Evolutionary conservation across 257 asterid species (phyloP).

Genomic region (Sherardia arvensis): DNA sequence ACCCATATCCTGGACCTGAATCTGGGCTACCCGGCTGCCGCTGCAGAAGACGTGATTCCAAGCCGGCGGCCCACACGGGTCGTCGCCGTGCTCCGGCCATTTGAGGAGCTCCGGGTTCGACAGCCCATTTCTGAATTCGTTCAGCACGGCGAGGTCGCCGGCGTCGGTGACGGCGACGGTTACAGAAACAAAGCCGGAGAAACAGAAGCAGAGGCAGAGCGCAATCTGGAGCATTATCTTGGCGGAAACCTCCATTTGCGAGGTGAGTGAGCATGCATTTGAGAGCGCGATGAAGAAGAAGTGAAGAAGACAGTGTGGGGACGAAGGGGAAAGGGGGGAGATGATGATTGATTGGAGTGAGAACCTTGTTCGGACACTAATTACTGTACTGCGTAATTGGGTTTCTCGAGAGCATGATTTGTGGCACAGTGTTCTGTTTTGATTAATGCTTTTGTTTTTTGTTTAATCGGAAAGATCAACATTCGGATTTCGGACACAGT

Average conservation of each 20-base stretch:
- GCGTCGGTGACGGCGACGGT: conserved; percentile 43
- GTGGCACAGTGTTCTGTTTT: background rate
- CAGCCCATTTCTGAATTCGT: conserved; percentile 48
- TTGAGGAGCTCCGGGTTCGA: conserved; percentile 60
- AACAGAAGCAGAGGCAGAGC: conserved; percentile 27
- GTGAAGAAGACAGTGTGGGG: conserved; percentile 7
- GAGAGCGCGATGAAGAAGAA: conserved; percentile 15
- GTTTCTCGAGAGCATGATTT: background rate
- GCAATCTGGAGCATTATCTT: conserved; percentile 17
- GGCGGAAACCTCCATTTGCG: conserved; percentile 34
- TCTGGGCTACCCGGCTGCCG: conserved; percentile 53
- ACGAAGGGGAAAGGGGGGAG: no score
- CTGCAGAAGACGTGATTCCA: conserved; percentile 67
- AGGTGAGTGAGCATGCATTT: conserved; percentile 26
- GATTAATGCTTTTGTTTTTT: no score
- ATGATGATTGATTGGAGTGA: conserved; percentile 46
- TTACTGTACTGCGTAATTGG: background rate
- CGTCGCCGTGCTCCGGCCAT: conserved; percentile 61
- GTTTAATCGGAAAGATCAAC: background rate
- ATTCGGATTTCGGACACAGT: no score
- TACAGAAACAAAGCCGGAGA: conserved; percentile 20
- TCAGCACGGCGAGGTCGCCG: conserved; percentile 48
- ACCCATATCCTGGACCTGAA: conserved; percentile 76
- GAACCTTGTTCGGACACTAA: conserved; percentile 17
- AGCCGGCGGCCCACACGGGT: conserved; percentile 78